phyloP scores from a whole-genome alignment of 2,329 filamentous ascomycete genomes.

The Zymoseptoria passerinii region DNA sequence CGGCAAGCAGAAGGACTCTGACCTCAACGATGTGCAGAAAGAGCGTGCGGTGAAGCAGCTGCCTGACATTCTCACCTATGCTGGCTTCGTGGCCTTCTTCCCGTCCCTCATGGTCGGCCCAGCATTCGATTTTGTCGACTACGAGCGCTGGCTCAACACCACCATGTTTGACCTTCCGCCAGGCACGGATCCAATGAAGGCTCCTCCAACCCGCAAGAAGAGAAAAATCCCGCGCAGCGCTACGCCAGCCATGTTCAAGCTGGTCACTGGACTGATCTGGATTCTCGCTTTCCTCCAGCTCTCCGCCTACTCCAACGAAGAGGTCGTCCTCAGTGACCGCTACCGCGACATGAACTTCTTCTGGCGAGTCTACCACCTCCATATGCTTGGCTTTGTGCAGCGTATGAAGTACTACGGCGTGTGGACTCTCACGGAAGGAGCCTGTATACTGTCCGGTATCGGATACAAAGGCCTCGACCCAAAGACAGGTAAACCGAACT shows the following conservation, averaged over 20 bases:
- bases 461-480: constrained; percentile 91
- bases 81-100: constrained; percentile 92
- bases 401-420: constrained; percentile 95
- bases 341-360: constrained; percentile 62
- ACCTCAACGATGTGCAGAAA: constrained; percentile 81
- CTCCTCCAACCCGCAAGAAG: constrained; percentile 77
- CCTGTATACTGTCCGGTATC: constrained; percentile 86
- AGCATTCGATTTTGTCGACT: constrained; percentile 90
- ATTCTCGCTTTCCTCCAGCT: constrained; percentile 70
- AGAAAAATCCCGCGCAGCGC: constrained; percentile 87
- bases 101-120: constrained; percentile 82
- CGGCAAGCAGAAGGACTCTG: constrained; percentile 66
- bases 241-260: constrained; percentile 73
- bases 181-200: constrained; percentile 74
- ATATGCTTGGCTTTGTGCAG: constrained; percentile 74
- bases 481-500: constrained; percentile 73
- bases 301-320: constrained; percentile 56
- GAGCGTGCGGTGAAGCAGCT: constrained; percentile 68
- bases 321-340: constrained; percentile 54
- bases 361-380: constrained; percentile 66
- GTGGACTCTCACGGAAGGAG: constrained; percentile 86
- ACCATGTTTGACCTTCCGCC: constrained; percentile 85
- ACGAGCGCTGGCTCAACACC: constrained; percentile 84
- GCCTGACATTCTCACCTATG: constrained; percentile 69
- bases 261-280: constrained; percentile 65